Percentiles rank a stretch among this genome's conserved stretches.
Conservation (phyloP, 208 protist genomes). For the Leishmania arabica region DNA sequence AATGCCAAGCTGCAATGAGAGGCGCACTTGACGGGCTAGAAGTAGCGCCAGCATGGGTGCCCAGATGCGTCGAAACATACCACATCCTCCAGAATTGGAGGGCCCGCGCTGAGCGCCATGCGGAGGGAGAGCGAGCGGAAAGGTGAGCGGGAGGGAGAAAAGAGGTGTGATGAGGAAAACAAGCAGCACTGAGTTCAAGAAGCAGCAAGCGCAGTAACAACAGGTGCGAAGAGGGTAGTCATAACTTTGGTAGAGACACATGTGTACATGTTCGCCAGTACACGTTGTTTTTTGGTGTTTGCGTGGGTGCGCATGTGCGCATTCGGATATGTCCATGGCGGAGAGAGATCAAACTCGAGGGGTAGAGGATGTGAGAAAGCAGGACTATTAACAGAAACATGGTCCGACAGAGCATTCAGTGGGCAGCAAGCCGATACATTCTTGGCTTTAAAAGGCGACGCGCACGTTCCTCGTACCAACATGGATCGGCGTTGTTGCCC, state of each 20-base stretch:
- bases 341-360: neutral
- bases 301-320: neutral
- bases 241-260: no score
- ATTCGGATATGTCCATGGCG: neutral
- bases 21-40: neutral
- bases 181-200: neutral
- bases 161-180: neutral
- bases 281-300: no score
- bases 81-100: neutral
- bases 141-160: neutral
- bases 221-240: neutral
- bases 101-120: neutral
- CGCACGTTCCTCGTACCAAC: neutral
- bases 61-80: neutral
- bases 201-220: neutral
- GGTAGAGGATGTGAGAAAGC: neutral
- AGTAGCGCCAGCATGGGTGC: neutral
- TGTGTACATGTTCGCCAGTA: neutral
- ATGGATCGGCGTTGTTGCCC: neutral
- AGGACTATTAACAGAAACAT: neutral
- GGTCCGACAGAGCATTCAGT: neutral
- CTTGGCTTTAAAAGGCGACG: neutral
- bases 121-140: neutral
- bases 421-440: neutral
- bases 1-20: neutral